Percentiles rank a stretch among this genome's conserved stretches.
Evolutionary conservation across 2,329 filamentous ascomycete genomes (phyloP).

Genomic region (Fusarium begoniae): DNA sequence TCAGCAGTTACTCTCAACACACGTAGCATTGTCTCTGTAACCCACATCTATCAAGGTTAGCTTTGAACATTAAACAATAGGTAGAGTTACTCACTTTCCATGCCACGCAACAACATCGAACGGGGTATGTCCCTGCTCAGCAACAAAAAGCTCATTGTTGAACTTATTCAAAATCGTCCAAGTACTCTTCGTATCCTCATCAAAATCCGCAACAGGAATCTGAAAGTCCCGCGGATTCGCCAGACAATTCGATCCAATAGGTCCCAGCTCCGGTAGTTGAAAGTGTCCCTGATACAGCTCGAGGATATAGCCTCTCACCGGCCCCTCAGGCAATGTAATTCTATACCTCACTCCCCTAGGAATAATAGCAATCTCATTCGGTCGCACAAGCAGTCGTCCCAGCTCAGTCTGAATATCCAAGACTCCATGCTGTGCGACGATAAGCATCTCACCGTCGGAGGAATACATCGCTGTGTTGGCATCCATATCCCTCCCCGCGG

Average conservation of each 20-base stretch:
- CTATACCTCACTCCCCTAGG: constrained; percentile 78
- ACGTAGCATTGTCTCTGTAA: fast-evolving
- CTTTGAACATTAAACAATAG: background rate
- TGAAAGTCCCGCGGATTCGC: constrained; percentile 81
- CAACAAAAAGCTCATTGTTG: constrained; percentile 68
- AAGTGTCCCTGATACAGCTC: constrained; percentile 80
- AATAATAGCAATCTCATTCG: constrained; percentile 79
- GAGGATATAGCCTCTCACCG: constrained; percentile 76
- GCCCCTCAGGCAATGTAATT: constrained; percentile 68
- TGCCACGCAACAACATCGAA: constrained; percentile 87
- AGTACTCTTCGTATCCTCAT: constrained; percentile 62
- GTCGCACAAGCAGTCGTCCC: constrained; percentile 76
- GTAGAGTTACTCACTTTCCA: constrained; percentile 70
- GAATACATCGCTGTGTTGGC: constrained; percentile 80
- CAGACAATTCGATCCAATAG: constrained; percentile 76
- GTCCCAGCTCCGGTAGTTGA: constrained; percentile 74
- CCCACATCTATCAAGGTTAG: constrained; percentile 28
- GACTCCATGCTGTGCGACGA: constrained; percentile 78
- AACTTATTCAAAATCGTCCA: constrained; percentile 71
- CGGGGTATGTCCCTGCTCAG: constrained; percentile 71
- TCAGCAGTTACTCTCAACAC: background rate
- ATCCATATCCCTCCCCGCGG: constrained; percentile 80
- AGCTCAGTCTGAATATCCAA: constrained; percentile 82
- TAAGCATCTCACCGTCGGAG: constrained; percentile 80
- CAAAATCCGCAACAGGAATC: constrained; percentile 73